phyloP scores from a whole-genome alignment of 257 asterid genomes.

The Salvia rosmarinus region DNA sequence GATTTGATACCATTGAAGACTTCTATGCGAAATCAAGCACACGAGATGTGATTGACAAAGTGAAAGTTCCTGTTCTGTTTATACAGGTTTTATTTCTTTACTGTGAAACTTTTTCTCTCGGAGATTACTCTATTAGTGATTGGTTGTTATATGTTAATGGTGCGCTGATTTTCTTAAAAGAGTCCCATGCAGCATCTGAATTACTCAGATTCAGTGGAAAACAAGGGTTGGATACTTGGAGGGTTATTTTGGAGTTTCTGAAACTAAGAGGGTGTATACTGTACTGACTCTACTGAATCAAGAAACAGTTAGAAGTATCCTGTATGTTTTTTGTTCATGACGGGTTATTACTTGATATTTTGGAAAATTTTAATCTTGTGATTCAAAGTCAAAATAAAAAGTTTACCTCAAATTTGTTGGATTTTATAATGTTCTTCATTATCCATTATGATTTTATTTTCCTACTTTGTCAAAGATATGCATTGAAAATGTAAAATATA shows the following conservation, averaged over 20 bases:
- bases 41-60: constrained; percentile 66
- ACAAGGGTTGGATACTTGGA: constrained; percentile 7
- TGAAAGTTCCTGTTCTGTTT: constrained; percentile 90
- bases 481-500: background rate
- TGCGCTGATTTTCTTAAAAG: background rate
- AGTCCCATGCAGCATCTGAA: background rate
- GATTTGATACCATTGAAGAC: constrained; percentile 66
- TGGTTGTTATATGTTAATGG: constrained; percentile 2
- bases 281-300: too few species aligned
- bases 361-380: too few species aligned
- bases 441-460: too few species aligned
- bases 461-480: background rate
- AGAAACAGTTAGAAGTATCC: too few species aligned
- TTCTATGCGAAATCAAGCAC: constrained; percentile 89
- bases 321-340: too few species aligned
- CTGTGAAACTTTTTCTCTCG: background rate
- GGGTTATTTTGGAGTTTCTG: too few species aligned
- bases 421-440: background rate
- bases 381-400: too few species aligned
- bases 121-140: constrained; percentile 12
- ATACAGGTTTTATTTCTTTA: constrained; percentile 67
- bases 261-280: too few species aligned
- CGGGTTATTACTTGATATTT: too few species aligned
- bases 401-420: background rate
- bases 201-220: background rate